Conservation (phyloP, 2,329 filamentous ascomycete genomes). For the Colletotrichum tropicale region DNA sequence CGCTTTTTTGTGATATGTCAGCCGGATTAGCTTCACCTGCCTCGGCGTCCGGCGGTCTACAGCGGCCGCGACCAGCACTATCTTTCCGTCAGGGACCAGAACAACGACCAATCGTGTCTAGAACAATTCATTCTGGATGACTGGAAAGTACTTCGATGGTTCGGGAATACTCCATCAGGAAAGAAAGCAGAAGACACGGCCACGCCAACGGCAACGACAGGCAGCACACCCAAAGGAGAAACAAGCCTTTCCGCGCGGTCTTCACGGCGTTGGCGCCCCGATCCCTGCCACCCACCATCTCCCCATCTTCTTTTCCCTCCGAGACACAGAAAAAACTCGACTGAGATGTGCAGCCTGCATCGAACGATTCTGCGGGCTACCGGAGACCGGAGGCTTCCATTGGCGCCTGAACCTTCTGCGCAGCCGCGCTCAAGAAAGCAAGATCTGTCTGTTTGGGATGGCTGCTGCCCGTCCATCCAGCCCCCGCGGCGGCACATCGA, state of each 20-base stretch:
- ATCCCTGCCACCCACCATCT: neutral
- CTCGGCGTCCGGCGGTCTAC: neutral
- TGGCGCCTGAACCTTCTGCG: neutral
- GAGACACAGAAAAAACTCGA: conserved; percentile 6
- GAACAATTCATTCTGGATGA: no score
- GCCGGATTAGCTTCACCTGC: neutral
- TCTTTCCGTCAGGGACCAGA: no score
- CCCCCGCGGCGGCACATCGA: neutral
- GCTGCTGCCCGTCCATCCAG: neutral
- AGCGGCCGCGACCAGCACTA: no score
- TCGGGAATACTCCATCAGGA: neutral
- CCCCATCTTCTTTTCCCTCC: neutral
- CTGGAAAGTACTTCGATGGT: no score
- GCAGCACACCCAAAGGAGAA: neutral
- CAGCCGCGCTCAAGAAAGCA: neutral
- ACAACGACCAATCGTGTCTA: no score
- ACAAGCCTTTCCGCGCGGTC: neutral
- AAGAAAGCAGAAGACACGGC: neutral
- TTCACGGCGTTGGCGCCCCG: neutral
- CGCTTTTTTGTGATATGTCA: neutral
- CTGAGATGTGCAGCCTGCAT: conserved; percentile 8
- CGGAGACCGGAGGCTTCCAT: neutral
- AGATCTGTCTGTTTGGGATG: neutral
- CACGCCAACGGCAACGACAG: neutral
- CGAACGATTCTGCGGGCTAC: conserved; percentile 18